Evolutionary conservation across 2,329 filamentous ascomycete genomes (phyloP), one percentile per base, ranked within the genome.

Genomic region (Bipolaris victoriae): DNA sequence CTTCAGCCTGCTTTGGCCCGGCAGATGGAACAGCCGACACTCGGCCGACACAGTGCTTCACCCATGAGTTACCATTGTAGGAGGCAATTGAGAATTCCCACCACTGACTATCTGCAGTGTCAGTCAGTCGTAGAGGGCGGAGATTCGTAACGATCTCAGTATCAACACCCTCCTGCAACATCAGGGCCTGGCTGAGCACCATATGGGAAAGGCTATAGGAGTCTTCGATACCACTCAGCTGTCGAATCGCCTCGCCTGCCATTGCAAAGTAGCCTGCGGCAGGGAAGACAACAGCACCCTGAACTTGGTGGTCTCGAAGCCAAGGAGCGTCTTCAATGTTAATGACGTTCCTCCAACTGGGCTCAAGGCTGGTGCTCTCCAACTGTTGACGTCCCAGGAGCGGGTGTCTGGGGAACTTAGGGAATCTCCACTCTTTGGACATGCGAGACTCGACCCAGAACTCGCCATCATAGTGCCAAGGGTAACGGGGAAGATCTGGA

Each of bases 221-320:
- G 1, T 57, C 49, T 16, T 49, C 31, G n/a, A 52, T 45, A 1
- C 53, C 53, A 10, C 2, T 61, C 1, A 62, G 52, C 43, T 52
- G 55, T 1, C 45, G 24, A 7, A 41, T 29, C 9, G 50, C 53
- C n/a, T 57, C 57, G 4, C 7, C 43, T 2, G 40, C 57, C 40
- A 60, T 57, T 0, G 47, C 37, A 9, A 60, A 9, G 11, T 36
- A 60, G 1, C 26, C 58, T 3, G 54, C 55, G 3, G 10, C 3
- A 9, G 73, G 73, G 48, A 66, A 73, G 2, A 74, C 35, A 11
- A 67, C 50, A 0, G 57, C 52, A 7, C 52, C 54, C 1, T 29
- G 39, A 20, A 75, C 46, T 5, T 39, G 68, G 58, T 85, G 80
- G 35, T 81, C 78, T 0, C 61, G 55, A 1, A 83, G 48, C 82